Base-by-base conservation (phyloP, 805 yeast genomes). In the Lipomyces lipofer region DNA sequence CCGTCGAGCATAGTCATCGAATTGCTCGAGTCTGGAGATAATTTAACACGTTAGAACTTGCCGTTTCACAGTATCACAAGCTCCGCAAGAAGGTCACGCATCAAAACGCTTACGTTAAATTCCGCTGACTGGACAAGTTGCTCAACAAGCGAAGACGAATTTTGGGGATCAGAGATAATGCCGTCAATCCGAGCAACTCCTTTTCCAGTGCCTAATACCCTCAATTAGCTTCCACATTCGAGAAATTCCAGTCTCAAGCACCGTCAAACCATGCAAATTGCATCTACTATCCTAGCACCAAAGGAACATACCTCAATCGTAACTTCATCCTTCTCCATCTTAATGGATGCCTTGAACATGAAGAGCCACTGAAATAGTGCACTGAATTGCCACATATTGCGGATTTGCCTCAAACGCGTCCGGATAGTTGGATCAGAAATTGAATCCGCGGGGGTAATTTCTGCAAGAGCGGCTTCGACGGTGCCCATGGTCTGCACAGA, bases 321-420 rank as follows among this genome's bases (percentile, higher is more conserved):
- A 13, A 63, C 56, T 21, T 59, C 67, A n/a, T 61, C 59, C 2
- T 59, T 60, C 10, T 65, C 63, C 27, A 64, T 52, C 47, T 60
- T 56, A 30, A 67, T 51, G 19, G 56, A 32, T 8, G 44, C 42
- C 15, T 60, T 47, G 53, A 68, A 68, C 49, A 67, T 57, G 22
- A 57, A 54, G 32, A 65, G 53, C 65, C 69, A 68, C 52, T 68
- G 69, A 49, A 63, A 52, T 39, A 67, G 21, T 28, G 59, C 63
- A 22, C 64, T 50, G 53, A 68, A 65, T 46, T 67, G 66, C 69
- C 70, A 68, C 65, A 60, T 56, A 38, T 65, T 63, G 13, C 71
- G 66, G 19, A 67, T 43, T 43, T 52, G 54, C 17, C 30, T 43
- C 32, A 67, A 61, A 28, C 25, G 32, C 40, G 22, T 6, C 24